Evolutionary conservation across 1,284 basidiomycete species (phyloP), one percentile per base, ranked within the genome.

Genomic region (Ustilago vetiveriae): DNA sequence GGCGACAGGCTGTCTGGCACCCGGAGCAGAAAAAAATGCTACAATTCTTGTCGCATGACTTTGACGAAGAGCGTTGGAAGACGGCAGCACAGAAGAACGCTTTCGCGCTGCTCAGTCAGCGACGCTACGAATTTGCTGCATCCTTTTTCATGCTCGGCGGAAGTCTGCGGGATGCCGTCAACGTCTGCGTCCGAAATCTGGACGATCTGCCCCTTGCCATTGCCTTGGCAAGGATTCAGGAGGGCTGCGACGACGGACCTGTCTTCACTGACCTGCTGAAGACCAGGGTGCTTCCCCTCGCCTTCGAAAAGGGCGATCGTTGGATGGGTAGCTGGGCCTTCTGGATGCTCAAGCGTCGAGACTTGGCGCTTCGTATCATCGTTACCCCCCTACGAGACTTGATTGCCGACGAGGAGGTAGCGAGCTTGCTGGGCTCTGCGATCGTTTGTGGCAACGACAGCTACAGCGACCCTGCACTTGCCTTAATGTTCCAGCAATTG

Each of bases 271-370:
- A 86, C 42, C 87, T 98, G 21, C 83, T 98, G 30, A 87, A 86
- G 17, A 86, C 86, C 42, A 88, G 87, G 0, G 89, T 98, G 2
- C 83, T 98, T 1, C 94, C 94, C 0, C 85, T 87, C 19, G 94
- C 94, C 0, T 92, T 97, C 79, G 85, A 86, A 48, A 86, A 89
- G 17, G 94, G 93, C 0, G 93, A 97, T 82, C 86, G 95, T 30
- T 98, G 92, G 90, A 84, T 98, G n/a, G 91, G 88, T n/a, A 92
- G 90, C 63, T 98, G 94, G 95, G 92, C 91, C 4, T 94, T 97
- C 82, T 96, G 94, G 92, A 85, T 92, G 65, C 84, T 98, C 24
- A 88, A 89, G 67, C 85, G 92, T 29, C 86, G 91, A 43, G 94
- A 97, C 82, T 81, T 96, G 13, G 89, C 93, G 2, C 91, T 96